phyloP scores from a whole-genome alignment of 2,329 filamentous ascomycete species.

The Trichoderma harzianum region DNA sequence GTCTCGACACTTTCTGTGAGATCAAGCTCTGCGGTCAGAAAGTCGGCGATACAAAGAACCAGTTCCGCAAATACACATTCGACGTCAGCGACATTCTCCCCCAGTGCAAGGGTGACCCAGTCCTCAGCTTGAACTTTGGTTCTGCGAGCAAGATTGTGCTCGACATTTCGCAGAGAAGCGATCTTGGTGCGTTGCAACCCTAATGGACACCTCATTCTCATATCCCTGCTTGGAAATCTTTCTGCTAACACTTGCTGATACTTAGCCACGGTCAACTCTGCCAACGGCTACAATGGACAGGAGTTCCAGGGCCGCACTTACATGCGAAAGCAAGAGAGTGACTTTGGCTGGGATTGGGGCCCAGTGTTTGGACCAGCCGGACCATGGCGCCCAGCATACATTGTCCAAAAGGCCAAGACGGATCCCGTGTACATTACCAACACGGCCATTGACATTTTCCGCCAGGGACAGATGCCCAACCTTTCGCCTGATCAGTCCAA shows the following conservation, averaged over 20 bases:
- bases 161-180: neutral
- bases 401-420: constrained; percentile 45
- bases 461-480: constrained; percentile 56
- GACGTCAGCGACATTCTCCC: constrained; percentile 48
- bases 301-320: constrained; percentile 22
- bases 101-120: constrained; percentile 5
- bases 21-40: constrained; percentile 52
- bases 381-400: constrained; percentile 57
- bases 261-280: neutral
- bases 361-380: constrained; percentile 58
- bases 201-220: neutral
- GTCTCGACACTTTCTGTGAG: constrained; percentile 58
- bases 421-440: constrained; percentile 34
- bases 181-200: neutral
- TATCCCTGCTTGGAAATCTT: neutral
- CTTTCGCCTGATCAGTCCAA: constrained; percentile 53
- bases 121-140: constrained; percentile 23
- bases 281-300: constrained; percentile 4
- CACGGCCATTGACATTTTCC: constrained; percentile 54
- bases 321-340: constrained; percentile 58
- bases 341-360: constrained; percentile 65
- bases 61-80: constrained; percentile 61
- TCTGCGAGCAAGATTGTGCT: constrained; percentile 20
- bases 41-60: constrained; percentile 57
- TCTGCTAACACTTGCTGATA: neutral